These are phyloP conservation scores for Phytophthora crassamura DNA, from an alignment of 352 stramenopile genomes.

Conservation along the genomic window DNA sequence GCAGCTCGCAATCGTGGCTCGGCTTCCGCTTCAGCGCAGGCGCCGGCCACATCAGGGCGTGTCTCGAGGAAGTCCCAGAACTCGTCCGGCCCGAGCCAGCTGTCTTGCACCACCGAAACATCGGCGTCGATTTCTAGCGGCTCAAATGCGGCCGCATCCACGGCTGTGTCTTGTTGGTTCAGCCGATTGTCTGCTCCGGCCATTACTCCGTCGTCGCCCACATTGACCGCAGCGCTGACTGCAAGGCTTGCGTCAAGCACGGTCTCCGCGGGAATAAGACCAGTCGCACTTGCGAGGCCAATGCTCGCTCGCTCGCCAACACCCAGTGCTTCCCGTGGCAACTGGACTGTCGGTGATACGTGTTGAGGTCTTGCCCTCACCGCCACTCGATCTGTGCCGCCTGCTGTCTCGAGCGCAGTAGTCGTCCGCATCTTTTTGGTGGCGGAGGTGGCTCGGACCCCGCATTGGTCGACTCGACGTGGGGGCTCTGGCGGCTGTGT, in stretches of 20 bases:
- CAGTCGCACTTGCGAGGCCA: slow-evolving; percentile 9
- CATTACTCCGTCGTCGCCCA: slow-evolving; percentile 11
- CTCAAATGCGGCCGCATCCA: slow-evolving; percentile 17
- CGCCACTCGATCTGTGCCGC: slow-evolving; percentile 17
- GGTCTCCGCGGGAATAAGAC: slow-evolving; percentile 21
- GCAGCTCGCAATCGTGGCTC: slow-evolving; percentile 8
- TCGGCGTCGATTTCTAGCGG: slow-evolving; percentile 17
- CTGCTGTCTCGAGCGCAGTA: slow-evolving; percentile 4
- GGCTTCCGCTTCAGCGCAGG: background rate
- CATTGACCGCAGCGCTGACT: background rate
- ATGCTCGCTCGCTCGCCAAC: background rate
- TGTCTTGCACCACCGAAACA: slow-evolving; percentile 28
- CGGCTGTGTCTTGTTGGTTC: background rate
- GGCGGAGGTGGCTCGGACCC: slow-evolving; percentile 2
- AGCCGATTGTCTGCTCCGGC: slow-evolving; percentile 7
- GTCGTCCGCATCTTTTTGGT: slow-evolving; percentile 27
- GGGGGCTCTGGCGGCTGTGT: background rate
- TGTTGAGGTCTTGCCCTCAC: background rate
- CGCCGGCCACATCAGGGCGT: slow-evolving; percentile 18
- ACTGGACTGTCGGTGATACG: slow-evolving; percentile 33
- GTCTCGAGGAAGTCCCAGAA: slow-evolving; percentile 26
- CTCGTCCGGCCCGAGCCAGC: slow-evolving; percentile 23
- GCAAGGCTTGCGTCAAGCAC: slow-evolving; percentile 4
- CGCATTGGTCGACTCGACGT: slow-evolving; percentile 1
- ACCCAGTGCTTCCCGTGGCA: slow-evolving; percentile 18